phyloP scores from a whole-genome alignment of 306 rosid species.

The Quercus alba region DNA sequence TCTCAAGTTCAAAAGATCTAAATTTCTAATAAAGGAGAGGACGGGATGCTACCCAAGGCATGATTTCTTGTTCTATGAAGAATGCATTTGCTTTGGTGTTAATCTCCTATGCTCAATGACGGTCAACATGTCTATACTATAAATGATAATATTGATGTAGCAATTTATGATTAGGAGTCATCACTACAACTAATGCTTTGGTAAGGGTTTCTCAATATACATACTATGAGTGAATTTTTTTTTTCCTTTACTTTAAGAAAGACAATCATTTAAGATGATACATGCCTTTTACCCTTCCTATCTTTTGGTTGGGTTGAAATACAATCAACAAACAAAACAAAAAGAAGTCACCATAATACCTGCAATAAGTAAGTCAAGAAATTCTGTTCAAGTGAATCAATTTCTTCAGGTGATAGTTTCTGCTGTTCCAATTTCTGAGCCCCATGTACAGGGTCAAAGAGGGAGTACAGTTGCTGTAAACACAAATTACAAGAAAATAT shows the following conservation, averaged over 20 bases:
- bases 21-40: too few species aligned
- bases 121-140: too few species aligned
- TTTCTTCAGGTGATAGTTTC: conserved; percentile 51
- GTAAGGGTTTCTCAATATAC: not conserved
- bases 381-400: conserved; percentile 83
- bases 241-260: not conserved
- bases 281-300: not conserved
- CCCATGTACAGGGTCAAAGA: conserved; percentile 83
- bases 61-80: too few species aligned
- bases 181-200: not conserved
- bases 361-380: conserved; percentile 78
- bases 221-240: not conserved
- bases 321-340: not conserved
- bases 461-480: conserved; percentile 89
- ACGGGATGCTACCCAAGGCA: too few species aligned
- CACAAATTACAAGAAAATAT: conserved; percentile 1
- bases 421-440: conserved; percentile 79
- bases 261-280: not conserved
- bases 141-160: not conserved
- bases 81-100: too few species aligned
- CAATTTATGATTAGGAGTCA: not conserved
- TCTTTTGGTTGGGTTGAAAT: not conserved
- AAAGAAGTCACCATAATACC: conserved; percentile 40
- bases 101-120: too few species aligned
- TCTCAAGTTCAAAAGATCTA: too few species aligned